Base-by-base conservation (phyloP, 306 rosid genomes). In the Cucurbita argyrosperma region DNA sequence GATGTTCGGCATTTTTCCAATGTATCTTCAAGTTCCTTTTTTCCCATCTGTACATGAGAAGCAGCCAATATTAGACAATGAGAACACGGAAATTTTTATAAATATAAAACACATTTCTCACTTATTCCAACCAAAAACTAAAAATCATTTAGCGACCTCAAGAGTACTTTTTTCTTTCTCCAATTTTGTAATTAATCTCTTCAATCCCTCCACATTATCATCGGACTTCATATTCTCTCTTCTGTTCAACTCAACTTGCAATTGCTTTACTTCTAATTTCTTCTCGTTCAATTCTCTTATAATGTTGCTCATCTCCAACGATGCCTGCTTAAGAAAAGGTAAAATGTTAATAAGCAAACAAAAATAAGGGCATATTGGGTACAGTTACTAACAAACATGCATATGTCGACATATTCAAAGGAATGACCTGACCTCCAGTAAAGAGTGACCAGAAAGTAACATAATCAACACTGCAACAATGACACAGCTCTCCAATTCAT, bases 101-200 rank as follows among this genome's bases (percentile, higher is more conserved):
- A 51, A 39, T n/a, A 16, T 51, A 51, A 50, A 63, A 76, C 52
- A 59, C 57, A 16, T 12, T 63, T 52, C 30, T 47, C 57, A 43
- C 49, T 60, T 35, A 18, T 66, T 43, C 39, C 71, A 65, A 60
- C 67, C 57, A 58, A 59, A 59, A 58, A 26, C 60, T 30, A 13
- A 18, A 50, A 42, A 23, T 38, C 6, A 64, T 21, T 54, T 52
- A 80, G 76, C 55, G 71, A 94, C 99, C 97, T 87, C 90, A n/a
- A 91, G 96, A 56, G 80, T 55, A 14, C 72, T 67, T 67, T 89
- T 95, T 81, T 95, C 96, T 83, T 85, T 91, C 82, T 91, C 88
- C 72, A 95, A 79, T 67, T 81, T 82, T 80, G 88, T 81, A 42
- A 89, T 82, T 77, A 78, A 78, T 71, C 76, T 80, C 83, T 86